Evolutionary conservation across 202 grass and related monocot genomes (phyloP).

Genomic region (Thinopyrum obtusiflorum): DNA sequence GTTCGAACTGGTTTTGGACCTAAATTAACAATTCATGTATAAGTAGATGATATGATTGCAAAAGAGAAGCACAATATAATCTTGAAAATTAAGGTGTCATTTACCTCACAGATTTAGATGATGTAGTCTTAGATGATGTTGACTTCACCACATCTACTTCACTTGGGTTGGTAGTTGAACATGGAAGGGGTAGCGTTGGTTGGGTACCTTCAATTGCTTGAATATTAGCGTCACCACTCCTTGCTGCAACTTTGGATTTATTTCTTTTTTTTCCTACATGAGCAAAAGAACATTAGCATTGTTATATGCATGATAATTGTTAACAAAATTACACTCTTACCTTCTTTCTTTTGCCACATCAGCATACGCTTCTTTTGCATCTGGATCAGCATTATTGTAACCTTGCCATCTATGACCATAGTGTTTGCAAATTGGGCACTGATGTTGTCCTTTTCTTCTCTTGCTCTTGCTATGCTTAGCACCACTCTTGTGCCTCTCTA

Average conservation of each 20-base stretch:
- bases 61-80: neutral
- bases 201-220: neutral
- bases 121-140: neutral
- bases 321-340: neutral
- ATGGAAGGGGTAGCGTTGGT: neutral
- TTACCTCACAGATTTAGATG: too few relatives aligned
- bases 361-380: neutral
- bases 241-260: neutral
- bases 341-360: neutral
- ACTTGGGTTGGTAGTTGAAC: neutral
- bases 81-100: too few relatives aligned
- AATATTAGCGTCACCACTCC: neutral
- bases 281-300: neutral
- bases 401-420: neutral
- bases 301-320: neutral
- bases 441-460: neutral
- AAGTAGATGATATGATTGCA: too few relatives aligned
- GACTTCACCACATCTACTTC: neutral
- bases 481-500: neutral
- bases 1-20: neutral
- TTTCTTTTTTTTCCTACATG: neutral
- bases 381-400: neutral
- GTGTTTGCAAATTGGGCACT: neutral
- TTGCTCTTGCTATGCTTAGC: neutral
- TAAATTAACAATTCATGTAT: too few relatives aligned